Evolutionary conservation across 257 asterid genomes (phyloP), one percentile per base, ranked within the genome.

Genomic region (Solanum bulbocastanum): DNA sequence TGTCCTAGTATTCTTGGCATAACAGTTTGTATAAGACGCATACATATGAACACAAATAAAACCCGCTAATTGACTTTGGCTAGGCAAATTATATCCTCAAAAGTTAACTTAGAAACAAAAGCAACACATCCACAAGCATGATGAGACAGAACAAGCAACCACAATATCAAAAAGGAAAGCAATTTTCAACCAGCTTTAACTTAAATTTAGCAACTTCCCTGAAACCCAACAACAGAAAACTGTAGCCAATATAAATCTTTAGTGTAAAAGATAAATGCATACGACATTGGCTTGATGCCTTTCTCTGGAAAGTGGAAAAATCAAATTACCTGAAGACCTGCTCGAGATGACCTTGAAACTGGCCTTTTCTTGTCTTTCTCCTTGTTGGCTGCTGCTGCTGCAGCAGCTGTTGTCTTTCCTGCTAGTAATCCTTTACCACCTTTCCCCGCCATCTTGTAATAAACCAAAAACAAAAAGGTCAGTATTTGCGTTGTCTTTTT

Each of bases 401-500:
- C 94, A 3, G 99, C 98, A 2, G 99, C 98, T 66, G 94, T 94
- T n/a, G 99, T 96, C 93, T 96, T 96, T 71, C 98, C 98, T 11
- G 99, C 99, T 68, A 96, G 92, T 11, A 96, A 98, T 40, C 99
- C 99, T 90, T 96, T 96, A 62, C 99, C 99, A 72, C 99, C 99
- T 91, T 96, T 96, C 79, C 99, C 99, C 49, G 99, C 99, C 99
- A 96, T 96, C 84, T 83, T 60, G 27, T 22, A 60, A 85, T 11
- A 15, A 33, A 9, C 36, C 35, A n/a, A 23, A 9, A 39, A 66
- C 18, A 0, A 60, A 33, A 22, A 15, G 60, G 60, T 60, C 36
- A 60, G 75, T 40, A 84, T 15, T 33, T 20, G 8, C n/a, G 35
- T 6, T 1, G 22, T 15, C 40, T 74, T 5, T 9, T 35, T 18